These are phyloP conservation scores for Phytomonas sp. DNA, from an alignment of 208 protist species.

Conservation along the genomic window DNA sequence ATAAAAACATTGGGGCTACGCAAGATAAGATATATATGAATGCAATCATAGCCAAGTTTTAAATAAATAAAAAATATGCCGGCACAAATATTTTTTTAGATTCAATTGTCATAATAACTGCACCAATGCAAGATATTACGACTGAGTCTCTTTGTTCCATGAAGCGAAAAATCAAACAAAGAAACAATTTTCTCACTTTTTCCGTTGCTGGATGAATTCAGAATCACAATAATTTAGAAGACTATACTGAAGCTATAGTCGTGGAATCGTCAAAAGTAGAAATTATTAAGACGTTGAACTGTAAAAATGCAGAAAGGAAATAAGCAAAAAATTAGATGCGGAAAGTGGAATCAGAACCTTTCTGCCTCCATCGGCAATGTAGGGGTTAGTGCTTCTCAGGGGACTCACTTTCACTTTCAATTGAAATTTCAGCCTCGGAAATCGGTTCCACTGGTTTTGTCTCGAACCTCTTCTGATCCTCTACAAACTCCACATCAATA, in stretches of 20 bases:
- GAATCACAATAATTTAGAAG: background rate
- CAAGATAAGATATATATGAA: background rate
- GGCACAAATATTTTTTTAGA: background rate
- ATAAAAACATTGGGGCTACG: background rate
- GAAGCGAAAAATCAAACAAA: constrained; percentile 8
- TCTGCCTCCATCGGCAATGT: background rate
- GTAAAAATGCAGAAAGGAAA: constrained; percentile 6
- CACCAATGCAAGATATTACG: background rate
- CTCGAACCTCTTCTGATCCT: constrained; percentile 23
- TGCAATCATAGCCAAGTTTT: background rate
- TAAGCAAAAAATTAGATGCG: background rate
- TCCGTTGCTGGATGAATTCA: background rate
- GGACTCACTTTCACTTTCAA: constrained; percentile 22
- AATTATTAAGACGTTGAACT: constrained; percentile 3
- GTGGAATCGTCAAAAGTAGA: background rate
- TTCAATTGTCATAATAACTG: background rate
- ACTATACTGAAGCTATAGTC: constrained; percentile 2
- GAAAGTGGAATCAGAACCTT: background rate
- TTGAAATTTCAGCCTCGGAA: constrained; percentile 28
- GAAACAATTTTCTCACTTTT: background rate
- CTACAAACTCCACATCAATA: constrained; percentile 84
- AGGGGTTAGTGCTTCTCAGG: background rate
- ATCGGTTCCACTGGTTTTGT: constrained; percentile 18
- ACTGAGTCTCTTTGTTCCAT: background rate
- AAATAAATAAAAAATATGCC: background rate